These are phyloP conservation scores for Chaetomiaceae sp. DNA, from an alignment of 2,329 filamentous ascomycete genomes.

Conservation along the genomic window DNA sequence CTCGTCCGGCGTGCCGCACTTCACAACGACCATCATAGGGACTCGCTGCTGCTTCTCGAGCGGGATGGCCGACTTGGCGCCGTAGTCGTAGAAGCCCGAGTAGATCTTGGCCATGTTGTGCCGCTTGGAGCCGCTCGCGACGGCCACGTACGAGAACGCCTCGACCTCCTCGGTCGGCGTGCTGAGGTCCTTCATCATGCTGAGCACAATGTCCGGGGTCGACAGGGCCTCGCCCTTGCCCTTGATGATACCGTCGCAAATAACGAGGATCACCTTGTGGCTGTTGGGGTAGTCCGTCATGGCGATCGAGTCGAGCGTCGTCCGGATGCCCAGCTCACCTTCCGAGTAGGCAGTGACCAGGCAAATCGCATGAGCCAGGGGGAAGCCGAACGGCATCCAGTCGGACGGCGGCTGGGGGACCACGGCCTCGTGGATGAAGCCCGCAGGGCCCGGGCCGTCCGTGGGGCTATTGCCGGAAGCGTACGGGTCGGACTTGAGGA, in stretches of 20 bases:
- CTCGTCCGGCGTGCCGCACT: slow-evolving; percentile 90
- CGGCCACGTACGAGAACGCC: slow-evolving; percentile 91
- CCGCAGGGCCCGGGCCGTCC: slow-evolving; percentile 74
- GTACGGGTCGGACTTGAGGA: slow-evolving; percentile 56
- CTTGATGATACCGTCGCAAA: slow-evolving; percentile 97
- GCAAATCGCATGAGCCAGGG: slow-evolving; percentile 87
- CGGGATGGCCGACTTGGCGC: slow-evolving; percentile 70
- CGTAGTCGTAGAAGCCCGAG: slow-evolving; percentile 97
- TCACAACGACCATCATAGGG: slow-evolving; percentile 94
- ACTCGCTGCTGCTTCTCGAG: slow-evolving; percentile 88
- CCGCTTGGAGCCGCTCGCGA: slow-evolving; percentile 89
- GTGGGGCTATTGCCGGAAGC: slow-evolving; percentile 46
- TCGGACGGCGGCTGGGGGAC: slow-evolving; percentile 94
- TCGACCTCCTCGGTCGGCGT: slow-evolving; percentile 74
- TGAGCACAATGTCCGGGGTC: slow-evolving; percentile 82
- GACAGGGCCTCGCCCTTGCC: slow-evolving; percentile 81
- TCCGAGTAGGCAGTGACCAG: slow-evolving; percentile 96
- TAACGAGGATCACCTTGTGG: slow-evolving; percentile 92
- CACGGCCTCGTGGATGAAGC: slow-evolving; percentile 94
- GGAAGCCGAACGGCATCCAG: slow-evolving; percentile 96
- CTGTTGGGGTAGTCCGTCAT: slow-evolving; percentile 99
- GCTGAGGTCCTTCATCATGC: slow-evolving; percentile 92
- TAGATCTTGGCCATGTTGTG: slow-evolving; percentile 99
- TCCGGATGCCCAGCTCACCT: slow-evolving; percentile 84
- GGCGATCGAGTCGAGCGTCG: slow-evolving; percentile 90